These are phyloP conservation scores for Fistulinella staudtii DNA, from an alignment of 1,284 basidiomycete species.

Conservation along the genomic window DNA sequence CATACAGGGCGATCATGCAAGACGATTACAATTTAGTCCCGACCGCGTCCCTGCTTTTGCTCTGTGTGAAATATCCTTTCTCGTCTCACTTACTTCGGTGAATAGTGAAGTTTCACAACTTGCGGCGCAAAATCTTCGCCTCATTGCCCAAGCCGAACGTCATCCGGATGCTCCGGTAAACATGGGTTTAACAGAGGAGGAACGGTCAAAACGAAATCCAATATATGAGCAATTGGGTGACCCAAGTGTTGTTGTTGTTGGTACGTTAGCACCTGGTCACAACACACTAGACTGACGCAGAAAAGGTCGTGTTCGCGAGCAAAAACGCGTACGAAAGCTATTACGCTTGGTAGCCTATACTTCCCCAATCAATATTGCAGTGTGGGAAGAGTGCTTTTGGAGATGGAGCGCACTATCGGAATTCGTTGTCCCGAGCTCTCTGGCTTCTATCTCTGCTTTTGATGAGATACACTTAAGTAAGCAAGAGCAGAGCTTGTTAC, in stretches of 20 bases:
- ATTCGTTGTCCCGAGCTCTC: slow-evolving; percentile 37
- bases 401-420: slow-evolving; percentile 59
- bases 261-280: slow-evolving; percentile 38
- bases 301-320: slow-evolving; percentile 67
- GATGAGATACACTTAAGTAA: slow-evolving; percentile 35
- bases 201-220: slow-evolving; percentile 61
- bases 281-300: slow-evolving; percentile 5
- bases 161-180: slow-evolving; percentile 52
- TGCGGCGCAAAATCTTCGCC: slow-evolving; percentile 64
- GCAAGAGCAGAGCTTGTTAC: slow-evolving; percentile 35
- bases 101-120: slow-evolving; percentile 61
- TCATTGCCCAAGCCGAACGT: slow-evolving; percentile 62
- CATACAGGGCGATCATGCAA: slow-evolving; percentile 41
- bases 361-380: slow-evolving; percentile 63
- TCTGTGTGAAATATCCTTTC: slow-evolving; percentile 65
- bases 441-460: slow-evolving; percentile 33
- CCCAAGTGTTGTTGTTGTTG: slow-evolving; percentile 62
- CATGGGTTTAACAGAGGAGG: slow-evolving; percentile 50
- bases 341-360: slow-evolving; percentile 62
- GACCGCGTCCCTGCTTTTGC: slow-evolving; percentile 59
- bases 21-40: slow-evolving; percentile 44
- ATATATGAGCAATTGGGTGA: slow-evolving; percentile 77
- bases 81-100: slow-evolving; percentile 65
- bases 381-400: slow-evolving; percentile 81
- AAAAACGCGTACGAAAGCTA: slow-evolving; percentile 75